A percentile compares a stretch with the other conserved stretches of the same genome.
Evolutionary conservation across 2,329 filamentous ascomycete species (phyloP).

Genomic region (Colletotrichum tropicicola): DNA sequence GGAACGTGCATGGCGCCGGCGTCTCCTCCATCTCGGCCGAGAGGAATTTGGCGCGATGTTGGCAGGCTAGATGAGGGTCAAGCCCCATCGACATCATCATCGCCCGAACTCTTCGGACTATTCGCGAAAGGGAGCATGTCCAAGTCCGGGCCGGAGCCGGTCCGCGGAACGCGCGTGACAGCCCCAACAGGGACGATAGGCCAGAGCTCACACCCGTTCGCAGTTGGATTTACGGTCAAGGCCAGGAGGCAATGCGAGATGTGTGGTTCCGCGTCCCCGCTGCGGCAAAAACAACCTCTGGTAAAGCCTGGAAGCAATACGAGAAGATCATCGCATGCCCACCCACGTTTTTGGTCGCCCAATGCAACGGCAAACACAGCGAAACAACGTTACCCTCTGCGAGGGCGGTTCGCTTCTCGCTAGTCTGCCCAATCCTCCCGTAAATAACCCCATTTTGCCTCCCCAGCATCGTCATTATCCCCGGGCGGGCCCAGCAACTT

Average conservation of each 20-base stretch:
- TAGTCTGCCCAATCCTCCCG: neutral
- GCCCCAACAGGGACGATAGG: neutral
- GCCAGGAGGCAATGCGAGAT: neutral
- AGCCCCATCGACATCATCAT: neutral
- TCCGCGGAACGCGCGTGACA: neutral
- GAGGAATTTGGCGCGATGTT: neutral
- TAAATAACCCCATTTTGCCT: neutral
- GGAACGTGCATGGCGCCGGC: neutral
- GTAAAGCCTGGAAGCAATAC: slow-evolving; percentile 7
- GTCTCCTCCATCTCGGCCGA: neutral
- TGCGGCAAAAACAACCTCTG: slow-evolving; percentile 1
- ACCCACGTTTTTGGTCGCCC: neutral
- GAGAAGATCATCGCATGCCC: slow-evolving; percentile 18
- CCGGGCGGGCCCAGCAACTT: neutral
- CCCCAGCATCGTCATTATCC: neutral
- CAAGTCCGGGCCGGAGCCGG: neutral
- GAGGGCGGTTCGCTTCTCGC: neutral
- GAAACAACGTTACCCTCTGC: neutral
- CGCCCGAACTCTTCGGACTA: neutral
- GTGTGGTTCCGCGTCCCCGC: slow-evolving; percentile 3
- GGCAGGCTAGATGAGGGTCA: neutral
- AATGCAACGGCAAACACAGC: neutral
- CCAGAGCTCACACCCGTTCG: neutral
- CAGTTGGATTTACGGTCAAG: neutral
- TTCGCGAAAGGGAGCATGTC: neutral